Base-by-base conservation (phyloP, 805 yeast species). In the Schwanniomyces yamadae region DNA sequence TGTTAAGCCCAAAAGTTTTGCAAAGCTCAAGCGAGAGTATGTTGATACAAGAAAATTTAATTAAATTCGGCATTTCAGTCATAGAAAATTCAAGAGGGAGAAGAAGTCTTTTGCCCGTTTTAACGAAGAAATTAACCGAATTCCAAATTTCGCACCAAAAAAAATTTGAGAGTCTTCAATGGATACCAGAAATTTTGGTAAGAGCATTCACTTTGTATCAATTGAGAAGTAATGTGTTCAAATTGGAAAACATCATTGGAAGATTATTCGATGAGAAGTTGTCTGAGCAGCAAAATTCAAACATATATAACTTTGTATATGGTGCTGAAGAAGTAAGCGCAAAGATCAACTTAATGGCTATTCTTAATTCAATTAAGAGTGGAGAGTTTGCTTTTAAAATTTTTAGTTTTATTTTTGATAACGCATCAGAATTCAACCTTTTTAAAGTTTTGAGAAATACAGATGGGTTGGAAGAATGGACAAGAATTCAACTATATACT, bases 401-500 rank as follows among this genome's bases (percentile, higher is more conserved):
- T 3, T 57, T 73, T 49, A 46, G 56, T 1, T 61, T 41, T 39
- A 57, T 78, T 13, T 39, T 75, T 11, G 56, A 56, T 0, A 56
- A 66, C 20, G 65, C 64, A 9, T 54, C 50, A 4, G 53, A 55
- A 6, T 71, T 67, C 44, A 65, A 69, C 24, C 53, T 84, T 3
- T 58, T 79, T 25, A 48, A 53, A 1, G 82, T 84, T 2, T 48
- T 61, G 20, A 78, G 73, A 49, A 67, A 76, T 27, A 74, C 78
- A 0, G 93, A 85, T 50, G 84, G 86, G 0, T 61, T 62, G 6
- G 95, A 86, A 52, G 93, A 85, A 50, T 61, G 76, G 60, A 68
- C 66, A 34, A 67, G 97, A 41, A 57, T 85, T 6, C 74, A 71
- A 39, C 52, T 79, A 6, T 73, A 78, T 44, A 73, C 77, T 20